Base-by-base conservation (phyloP, 179 eudicot genomes). In the Spinacia oleracea region DNA sequence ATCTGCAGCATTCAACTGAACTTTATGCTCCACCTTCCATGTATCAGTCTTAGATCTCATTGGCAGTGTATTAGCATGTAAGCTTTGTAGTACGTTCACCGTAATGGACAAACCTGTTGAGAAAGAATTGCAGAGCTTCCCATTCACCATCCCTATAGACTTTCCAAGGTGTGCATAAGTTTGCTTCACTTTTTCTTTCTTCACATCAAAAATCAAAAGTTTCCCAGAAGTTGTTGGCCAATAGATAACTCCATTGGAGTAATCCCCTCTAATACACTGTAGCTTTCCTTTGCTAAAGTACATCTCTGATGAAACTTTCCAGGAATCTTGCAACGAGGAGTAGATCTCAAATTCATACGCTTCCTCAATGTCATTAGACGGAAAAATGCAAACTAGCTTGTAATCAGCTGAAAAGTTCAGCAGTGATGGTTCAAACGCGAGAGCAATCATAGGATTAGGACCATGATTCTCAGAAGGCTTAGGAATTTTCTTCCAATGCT, bases 371-470 rank as follows among this genome's bases (percentile, higher is more conserved):
- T 89, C 89, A 14, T 32, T 63, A 40, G 89, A 84, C 2, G 85
- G 81, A 65, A 86, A 89, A 74, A 88, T 77, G 71, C 92, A 89
- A 7, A 91, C 73, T 9, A 89, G 78, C 74, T 85, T 86, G 76
- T 83, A 91, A 38, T 84, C 84, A 38, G 87, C 88, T 71, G 67
- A 84, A 77, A 88, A 89, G 70, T 83, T 87, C 42, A 88, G 80
- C 62, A 80, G 50, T 16, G 95, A 88, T 55, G 95, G 95, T 72
- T 91, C 91, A 74, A 89, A 91, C 50, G 79, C 74, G 29, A 91
- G 84, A 63, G 85, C 89, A 59, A 86, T 16, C 25, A 83, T 79
- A 48, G 95, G 85, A 65, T 86, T 72, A 32, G 84, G 38, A 56
- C 95, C 91, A 76, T 91, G 92, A 81, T 84, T 74, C 40, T 77